These are phyloP conservation scores for Cymodocea nodosa DNA, from an alignment of 116 monocot species.

Conservation along the genomic window DNA sequence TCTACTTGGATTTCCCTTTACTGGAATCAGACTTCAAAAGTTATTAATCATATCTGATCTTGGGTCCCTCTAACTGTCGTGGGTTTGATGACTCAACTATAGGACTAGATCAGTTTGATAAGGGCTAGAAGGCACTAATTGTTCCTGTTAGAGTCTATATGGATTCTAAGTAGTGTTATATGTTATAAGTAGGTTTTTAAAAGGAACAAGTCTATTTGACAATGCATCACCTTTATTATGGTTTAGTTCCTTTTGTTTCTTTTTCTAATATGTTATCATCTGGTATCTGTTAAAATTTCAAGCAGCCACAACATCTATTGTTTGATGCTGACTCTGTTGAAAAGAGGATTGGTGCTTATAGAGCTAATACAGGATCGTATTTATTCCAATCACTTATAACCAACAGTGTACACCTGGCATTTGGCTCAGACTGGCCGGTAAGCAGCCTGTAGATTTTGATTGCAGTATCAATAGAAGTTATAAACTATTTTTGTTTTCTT, in stretches of 20 bases:
- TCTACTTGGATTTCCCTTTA: too few relatives aligned
- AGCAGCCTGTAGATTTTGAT: slow-evolving; percentile 4
- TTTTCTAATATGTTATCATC: background rate
- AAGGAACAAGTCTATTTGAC: too few relatives aligned
- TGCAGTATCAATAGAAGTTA: background rate
- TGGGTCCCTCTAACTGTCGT: too few relatives aligned
- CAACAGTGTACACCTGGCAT: slow-evolving; percentile 43
- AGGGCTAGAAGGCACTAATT: too few relatives aligned
- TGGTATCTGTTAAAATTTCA: background rate
- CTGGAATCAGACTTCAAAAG: too few relatives aligned
- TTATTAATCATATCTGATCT: too few relatives aligned
- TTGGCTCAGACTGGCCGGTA: slow-evolving; percentile 99
- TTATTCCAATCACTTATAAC: slow-evolving; percentile 50
- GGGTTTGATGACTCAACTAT: too few relatives aligned
- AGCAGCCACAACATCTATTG: slow-evolving; percentile 87
- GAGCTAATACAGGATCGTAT: slow-evolving; percentile 65
- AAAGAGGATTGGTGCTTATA: slow-evolving; percentile 53
- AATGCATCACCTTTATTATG: background rate
- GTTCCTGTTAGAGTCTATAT: too few relatives aligned
- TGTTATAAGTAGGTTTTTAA: too few relatives aligned
- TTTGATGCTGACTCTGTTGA: slow-evolving; percentile 68
- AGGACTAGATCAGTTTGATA: too few relatives aligned
- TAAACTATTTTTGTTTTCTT: slow-evolving; percentile 2
- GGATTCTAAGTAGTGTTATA: too few relatives aligned
- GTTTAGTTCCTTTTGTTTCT: background rate